Conservation (phyloP, 352 stramenopile species). For the Globisporangium nodosum region DNA sequence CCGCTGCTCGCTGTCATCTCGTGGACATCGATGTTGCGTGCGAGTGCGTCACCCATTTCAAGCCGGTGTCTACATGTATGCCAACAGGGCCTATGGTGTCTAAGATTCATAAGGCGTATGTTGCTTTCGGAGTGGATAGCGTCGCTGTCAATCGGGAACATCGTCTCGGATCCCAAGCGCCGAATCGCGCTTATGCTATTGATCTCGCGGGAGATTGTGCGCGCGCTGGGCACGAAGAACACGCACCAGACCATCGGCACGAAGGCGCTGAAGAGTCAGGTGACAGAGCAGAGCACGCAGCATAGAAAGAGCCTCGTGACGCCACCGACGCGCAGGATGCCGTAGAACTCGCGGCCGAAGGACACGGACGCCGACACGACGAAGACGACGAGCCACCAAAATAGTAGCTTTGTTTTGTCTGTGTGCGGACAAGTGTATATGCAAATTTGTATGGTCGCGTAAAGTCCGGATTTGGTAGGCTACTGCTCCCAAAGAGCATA, state of each 20-base stretch:
- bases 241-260: conserved; percentile 25
- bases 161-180: conserved; percentile 24
- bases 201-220: conserved; percentile 45
- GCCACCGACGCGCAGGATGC: conserved; percentile 34
- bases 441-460: no score
- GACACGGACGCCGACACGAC: conserved; percentile 41
- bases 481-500: no score
- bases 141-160: conserved; percentile 35
- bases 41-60: background rate
- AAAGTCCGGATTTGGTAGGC: no score
- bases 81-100: background rate
- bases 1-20: no score
- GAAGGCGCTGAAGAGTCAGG: conserved; percentile 26
- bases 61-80: background rate
- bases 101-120: background rate
- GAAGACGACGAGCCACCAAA: conserved; percentile 45
- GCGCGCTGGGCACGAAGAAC: conserved; percentile 28
- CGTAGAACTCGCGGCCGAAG: conserved; percentile 62
- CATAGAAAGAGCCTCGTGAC: conserved; percentile 35
- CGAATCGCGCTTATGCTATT: conserved; percentile 24
- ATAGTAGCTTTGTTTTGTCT: conserved; percentile 12
- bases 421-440: no score
- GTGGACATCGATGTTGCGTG: no score
- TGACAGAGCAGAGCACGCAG: conserved; percentile 24
- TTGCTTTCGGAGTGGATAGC: background rate